Evolutionary conservation across 805 yeast genomes (phyloP), one percentile per base, ranked within the genome.

Genomic region (Ogataea glucozyma): DNA sequence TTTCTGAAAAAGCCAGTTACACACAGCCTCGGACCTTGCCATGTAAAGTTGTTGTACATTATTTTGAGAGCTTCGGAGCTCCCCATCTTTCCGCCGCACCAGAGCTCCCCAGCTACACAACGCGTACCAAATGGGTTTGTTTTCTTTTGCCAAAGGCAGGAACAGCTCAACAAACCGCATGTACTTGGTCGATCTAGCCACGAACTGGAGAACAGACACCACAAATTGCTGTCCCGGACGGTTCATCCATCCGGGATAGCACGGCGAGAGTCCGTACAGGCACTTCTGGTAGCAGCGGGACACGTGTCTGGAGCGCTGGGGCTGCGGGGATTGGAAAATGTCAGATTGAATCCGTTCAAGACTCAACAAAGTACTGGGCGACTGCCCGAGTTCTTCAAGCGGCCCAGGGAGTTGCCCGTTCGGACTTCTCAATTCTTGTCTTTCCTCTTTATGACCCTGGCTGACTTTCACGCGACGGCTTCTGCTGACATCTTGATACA

Each of bases 401-500:
- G n/a, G n/a, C n/a, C n/a, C n/a, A n/a, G n/a, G n/a, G n/a, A n/a
- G n/a, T n/a, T n/a, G n/a, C n/a, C n/a, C n/a, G n/a, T n/a, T n/a
- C n/a, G n/a, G n/a, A n/a, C n/a, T n/a, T n/a, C n/a, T n/a, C n/a
- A n/a, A n/a, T n/a, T n/a, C n/a, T n/a, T n/a, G n/a, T 7, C 29
- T 26, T 26, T 14, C 29, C 10, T 11, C 26, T 22, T 22, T 22
- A 8, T 22, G 11, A 22, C 10, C 10, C 10, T 11, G 7, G 7
- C 11, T 22, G 26, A 22, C 26, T 22, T 22, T 22, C 9, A 26
- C n/a, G n/a, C 24, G 24, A 7, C 18, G 11, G 4, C 33, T 16
- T 22, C 20, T 11, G 11, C 13, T n/a, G 6, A n/a, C 13, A 16
- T 34, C 29, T 4, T 14, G 13, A 41, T 77, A 72, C 11, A 70